These are phyloP conservation scores for Capillidium heterosporum DNA, from an alignment of 371 early-diverging fungal genomes.

Conservation along the genomic window DNA sequence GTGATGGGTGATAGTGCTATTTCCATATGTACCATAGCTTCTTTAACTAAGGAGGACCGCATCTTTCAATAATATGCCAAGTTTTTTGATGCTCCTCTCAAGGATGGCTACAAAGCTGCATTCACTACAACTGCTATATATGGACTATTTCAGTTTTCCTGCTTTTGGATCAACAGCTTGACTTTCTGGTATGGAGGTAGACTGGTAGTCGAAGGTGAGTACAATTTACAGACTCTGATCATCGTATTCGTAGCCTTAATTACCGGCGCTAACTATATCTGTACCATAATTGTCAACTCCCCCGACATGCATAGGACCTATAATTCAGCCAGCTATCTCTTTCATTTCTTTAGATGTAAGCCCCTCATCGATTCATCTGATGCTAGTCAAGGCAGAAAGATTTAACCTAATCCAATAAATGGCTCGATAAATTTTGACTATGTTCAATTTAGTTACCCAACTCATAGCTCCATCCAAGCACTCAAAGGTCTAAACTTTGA, in stretches of 20 bases:
- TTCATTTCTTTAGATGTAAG: slow-evolving; percentile 46
- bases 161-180: slow-evolving; percentile 45
- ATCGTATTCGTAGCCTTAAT: slow-evolving; percentile 44
- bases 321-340: slow-evolving; percentile 41
- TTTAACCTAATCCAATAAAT: slow-evolving; percentile 30
- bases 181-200: slow-evolving; percentile 59
- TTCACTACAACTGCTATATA: background rate
- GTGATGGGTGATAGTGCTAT: slow-evolving; percentile 69
- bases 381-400: slow-evolving; percentile 20
- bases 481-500: slow-evolving; percentile 45
- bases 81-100: background rate
- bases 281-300: slow-evolving; percentile 58
- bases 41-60: slow-evolving; percentile 22
- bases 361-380: slow-evolving; percentile 27
- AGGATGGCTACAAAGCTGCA: background rate
- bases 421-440: slow-evolving; percentile 35
- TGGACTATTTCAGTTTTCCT: slow-evolving; percentile 25
- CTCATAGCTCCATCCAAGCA: slow-evolving; percentile 53
- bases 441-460: slow-evolving; percentile 67
- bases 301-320: slow-evolving; percentile 25
- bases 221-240: slow-evolving; percentile 29
- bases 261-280: slow-evolving; percentile 21
- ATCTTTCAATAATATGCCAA: background rate
- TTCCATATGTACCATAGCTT: slow-evolving; percentile 68
- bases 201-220: slow-evolving; percentile 21